These are phyloP conservation scores for Groenewaldozyma tartarivorans DNA, from an alignment of 805 yeast species.

Conservation along the genomic window DNA sequence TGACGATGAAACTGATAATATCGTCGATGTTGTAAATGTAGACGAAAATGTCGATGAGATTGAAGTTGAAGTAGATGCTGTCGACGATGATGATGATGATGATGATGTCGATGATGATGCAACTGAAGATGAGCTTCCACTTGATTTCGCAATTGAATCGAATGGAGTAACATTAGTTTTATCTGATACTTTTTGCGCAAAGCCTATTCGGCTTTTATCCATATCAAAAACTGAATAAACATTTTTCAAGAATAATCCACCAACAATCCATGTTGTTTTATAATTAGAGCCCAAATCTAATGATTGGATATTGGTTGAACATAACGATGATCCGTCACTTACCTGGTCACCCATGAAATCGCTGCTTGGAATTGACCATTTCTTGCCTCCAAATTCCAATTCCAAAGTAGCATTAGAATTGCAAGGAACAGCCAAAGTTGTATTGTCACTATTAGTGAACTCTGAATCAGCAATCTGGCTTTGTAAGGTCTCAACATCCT, in stretches of 20 bases:
- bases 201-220: slow-evolving; percentile 40
- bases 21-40: too few relatives aligned
- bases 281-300: slow-evolving; percentile 27
- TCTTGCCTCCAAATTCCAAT: slow-evolving; percentile 35
- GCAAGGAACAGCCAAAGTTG: slow-evolving; percentile 53
- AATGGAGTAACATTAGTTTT: slow-evolving; percentile 14
- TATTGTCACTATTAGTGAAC: slow-evolving; percentile 38
- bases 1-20: too few relatives aligned
- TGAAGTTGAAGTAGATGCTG: slow-evolving; percentile 2
- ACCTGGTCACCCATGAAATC: slow-evolving; percentile 44
- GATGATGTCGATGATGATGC: slow-evolving; percentile 4
- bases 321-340: slow-evolving; percentile 36
- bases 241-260: slow-evolving; percentile 48
- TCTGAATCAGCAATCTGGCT: slow-evolving; percentile 39
- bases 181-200: slow-evolving; percentile 34
- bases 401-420: slow-evolving; percentile 35
- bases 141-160: slow-evolving; percentile 10
- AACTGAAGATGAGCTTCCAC: neutral
- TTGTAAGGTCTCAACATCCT: slow-evolving; percentile 47
- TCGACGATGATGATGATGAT: slow-evolving; percentile 1
- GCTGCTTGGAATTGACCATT: slow-evolving; percentile 36
- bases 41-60: neutral
- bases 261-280: slow-evolving; percentile 48
- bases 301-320: slow-evolving; percentile 61
- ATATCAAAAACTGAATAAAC: slow-evolving; percentile 52